Percentiles rank a stretch among this genome's conserved stretches.
These are phyloP conservation scores for Blumeria hordei DNA, from an alignment of 2,329 filamentous ascomycete genomes.

Conservation along the genomic window DNA sequence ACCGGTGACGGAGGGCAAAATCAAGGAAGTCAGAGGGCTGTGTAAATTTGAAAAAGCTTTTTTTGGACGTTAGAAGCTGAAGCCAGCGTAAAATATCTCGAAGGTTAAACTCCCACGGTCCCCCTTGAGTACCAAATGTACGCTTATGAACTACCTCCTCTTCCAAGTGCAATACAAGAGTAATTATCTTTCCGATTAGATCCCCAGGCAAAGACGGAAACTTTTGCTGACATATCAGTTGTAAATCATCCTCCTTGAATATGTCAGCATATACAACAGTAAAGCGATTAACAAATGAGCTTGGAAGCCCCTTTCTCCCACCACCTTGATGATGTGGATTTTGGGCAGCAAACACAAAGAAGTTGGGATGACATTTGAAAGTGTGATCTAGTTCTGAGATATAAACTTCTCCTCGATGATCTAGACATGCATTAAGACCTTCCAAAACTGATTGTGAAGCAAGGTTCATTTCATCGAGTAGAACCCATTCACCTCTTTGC, in stretches of 20 bases:
- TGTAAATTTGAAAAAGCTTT: slow-evolving; percentile 35
- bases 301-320: slow-evolving; percentile 78
- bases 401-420: slow-evolving; percentile 89
- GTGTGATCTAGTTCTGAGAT: slow-evolving; percentile 86
- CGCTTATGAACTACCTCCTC: slow-evolving; percentile 36
- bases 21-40: slow-evolving; percentile 51
- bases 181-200: slow-evolving; percentile 43
- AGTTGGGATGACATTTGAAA: slow-evolving; percentile 70
- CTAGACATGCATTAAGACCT: slow-evolving; percentile 84
- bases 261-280: slow-evolving; percentile 93
- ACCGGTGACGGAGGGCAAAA: slow-evolving; percentile 67
- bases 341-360: slow-evolving; percentile 89
- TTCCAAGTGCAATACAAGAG: slow-evolving; percentile 63
- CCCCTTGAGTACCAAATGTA: slow-evolving; percentile 36
- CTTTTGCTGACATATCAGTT: slow-evolving; percentile 55
- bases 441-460: slow-evolving; percentile 93
- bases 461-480: slow-evolving; percentile 96
- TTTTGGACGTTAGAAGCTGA: slow-evolving; percentile 36
- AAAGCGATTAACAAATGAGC: slow-evolving; percentile 94
- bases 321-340: slow-evolving; percentile 96
- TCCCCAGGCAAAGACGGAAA: slow-evolving; percentile 38
- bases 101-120: slow-evolving; percentile 90
- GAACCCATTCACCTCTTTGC: slow-evolving; percentile 90
- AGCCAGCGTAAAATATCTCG: slow-evolving; percentile 80
- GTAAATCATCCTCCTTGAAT: slow-evolving; percentile 58